Conservation (phyloP, 805 yeast species). For the Yarrowia sp. region DNA sequence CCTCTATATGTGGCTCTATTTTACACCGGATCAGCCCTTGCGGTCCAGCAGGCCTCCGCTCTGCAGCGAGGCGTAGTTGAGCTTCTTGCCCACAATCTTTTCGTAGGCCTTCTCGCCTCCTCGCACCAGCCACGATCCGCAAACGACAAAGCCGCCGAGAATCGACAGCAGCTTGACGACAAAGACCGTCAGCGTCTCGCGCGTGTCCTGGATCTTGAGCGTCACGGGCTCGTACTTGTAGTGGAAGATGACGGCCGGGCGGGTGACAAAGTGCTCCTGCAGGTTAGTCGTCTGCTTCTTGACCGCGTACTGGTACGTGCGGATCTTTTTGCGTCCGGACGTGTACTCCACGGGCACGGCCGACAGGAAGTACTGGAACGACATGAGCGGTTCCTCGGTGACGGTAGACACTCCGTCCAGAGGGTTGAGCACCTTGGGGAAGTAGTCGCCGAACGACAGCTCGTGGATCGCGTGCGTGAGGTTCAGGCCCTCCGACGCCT, state of each 20-base stretch:
- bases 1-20: not conserved
- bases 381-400: slow-evolving; percentile 45
- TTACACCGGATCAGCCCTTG: not conserved
- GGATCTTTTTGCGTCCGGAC: slow-evolving; percentile 41
- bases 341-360: slow-evolving; percentile 80
- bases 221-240: slow-evolving; percentile 89
- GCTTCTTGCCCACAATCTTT: slow-evolving; percentile 35
- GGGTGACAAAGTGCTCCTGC: slow-evolving; percentile 35
- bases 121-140: slow-evolving; percentile 53
- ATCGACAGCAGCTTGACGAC: slow-evolving; percentile 75
- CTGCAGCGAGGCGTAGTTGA: not conserved
- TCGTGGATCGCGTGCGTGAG: slow-evolving; percentile 84
- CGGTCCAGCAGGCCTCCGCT: slow-evolving; percentile 4
- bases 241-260: slow-evolving; percentile 78
- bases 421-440: slow-evolving; percentile 84
- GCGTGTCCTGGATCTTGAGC: slow-evolving; percentile 61
- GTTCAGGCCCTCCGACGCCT: slow-evolving; percentile 46
- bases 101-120: slow-evolving; percentile 11
- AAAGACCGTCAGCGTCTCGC: slow-evolving; percentile 77
- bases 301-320: slow-evolving; percentile 81
- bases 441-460: slow-evolving; percentile 86
- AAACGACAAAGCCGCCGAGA: slow-evolving; percentile 73
- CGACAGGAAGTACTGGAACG: slow-evolving; percentile 62
- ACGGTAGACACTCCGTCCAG: slow-evolving; percentile 69
- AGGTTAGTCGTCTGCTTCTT: slow-evolving; percentile 31